A percentile compares a stretch with the other conserved stretches of the same genome.
Evolutionary conservation across 2,329 filamentous ascomycete genomes (phyloP).

Genomic region (Aspergillus sp.): DNA sequence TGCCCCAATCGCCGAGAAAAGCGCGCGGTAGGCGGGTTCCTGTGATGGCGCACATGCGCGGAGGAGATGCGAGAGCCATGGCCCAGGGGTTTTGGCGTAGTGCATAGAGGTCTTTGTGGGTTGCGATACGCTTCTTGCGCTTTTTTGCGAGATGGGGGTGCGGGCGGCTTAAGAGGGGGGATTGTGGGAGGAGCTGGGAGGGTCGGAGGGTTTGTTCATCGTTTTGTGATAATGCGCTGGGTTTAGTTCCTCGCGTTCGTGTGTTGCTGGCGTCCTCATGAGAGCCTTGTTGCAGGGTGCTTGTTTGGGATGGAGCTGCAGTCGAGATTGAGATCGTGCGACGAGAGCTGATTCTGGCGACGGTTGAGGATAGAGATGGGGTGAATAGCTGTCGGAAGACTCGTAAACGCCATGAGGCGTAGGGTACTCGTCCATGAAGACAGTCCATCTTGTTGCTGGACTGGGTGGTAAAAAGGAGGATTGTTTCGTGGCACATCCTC

Average conservation of each 20-base stretch:
- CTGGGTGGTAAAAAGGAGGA: slow-evolving; percentile 9
- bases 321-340: slow-evolving; percentile 16
- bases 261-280: neutral
- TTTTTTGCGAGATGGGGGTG: slow-evolving; percentile 15
- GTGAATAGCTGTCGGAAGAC: slow-evolving; percentile 24
- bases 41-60: slow-evolving; percentile 33
- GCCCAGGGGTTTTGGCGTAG: slow-evolving; percentile 42
- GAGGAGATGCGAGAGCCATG: slow-evolving; percentile 35
- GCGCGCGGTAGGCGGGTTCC: slow-evolving; percentile 31
- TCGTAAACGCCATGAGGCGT: slow-evolving; percentile 31
- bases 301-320: slow-evolving; percentile 1
- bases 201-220: slow-evolving; percentile 11
- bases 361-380: neutral
- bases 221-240: neutral
- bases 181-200: slow-evolving; percentile 35
- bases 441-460: slow-evolving; percentile 24
- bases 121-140: slow-evolving; percentile 25
- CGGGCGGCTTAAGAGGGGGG: slow-evolving; percentile 29
- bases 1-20: slow-evolving; percentile 34
- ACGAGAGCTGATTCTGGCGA: neutral
- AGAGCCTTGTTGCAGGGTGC: neutral
- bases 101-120: slow-evolving; percentile 22
- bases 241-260: neutral
- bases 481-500: neutral
- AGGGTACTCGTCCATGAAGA: slow-evolving; percentile 22